Conservation (phyloP, 2,329 filamentous ascomycete species). For the Cercospora sp. region DNA sequence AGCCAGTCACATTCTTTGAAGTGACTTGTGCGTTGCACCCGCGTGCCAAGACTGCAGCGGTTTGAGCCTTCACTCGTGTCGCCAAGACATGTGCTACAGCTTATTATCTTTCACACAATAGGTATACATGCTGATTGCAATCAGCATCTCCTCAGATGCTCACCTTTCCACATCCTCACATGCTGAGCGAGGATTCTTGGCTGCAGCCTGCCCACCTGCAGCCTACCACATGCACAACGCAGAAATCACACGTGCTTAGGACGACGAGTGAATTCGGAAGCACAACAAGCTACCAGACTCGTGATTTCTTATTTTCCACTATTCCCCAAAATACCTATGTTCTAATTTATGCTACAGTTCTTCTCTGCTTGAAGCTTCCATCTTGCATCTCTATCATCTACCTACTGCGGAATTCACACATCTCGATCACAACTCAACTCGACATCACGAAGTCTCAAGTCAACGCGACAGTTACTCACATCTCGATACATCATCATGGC, state of each 20-base stretch:
- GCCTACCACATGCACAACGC: background rate
- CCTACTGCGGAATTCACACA: background rate
- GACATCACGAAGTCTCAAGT: background rate
- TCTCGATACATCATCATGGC: background rate
- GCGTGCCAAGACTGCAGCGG: background rate
- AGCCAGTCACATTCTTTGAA: background rate
- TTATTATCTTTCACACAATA: background rate
- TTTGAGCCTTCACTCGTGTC: background rate
- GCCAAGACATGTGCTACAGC: background rate
- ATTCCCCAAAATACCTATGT: background rate
- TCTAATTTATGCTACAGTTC: background rate
- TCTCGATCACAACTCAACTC: background rate
- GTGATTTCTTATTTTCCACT: background rate
- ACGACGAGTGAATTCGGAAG: background rate
- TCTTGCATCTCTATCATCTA: background rate
- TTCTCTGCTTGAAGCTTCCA: background rate
- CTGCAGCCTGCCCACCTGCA: background rate
- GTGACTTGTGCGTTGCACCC: background rate
- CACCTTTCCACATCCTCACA: background rate
- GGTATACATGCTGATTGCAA: background rate
- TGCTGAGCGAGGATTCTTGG: background rate
- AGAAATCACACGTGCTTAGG: background rate
- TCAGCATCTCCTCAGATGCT: background rate
- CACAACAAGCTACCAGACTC: background rate
- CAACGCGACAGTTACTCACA: background rate